Conservation (phyloP, 768 basidiomycete species). For the Wakefieldia striispora region DNA sequence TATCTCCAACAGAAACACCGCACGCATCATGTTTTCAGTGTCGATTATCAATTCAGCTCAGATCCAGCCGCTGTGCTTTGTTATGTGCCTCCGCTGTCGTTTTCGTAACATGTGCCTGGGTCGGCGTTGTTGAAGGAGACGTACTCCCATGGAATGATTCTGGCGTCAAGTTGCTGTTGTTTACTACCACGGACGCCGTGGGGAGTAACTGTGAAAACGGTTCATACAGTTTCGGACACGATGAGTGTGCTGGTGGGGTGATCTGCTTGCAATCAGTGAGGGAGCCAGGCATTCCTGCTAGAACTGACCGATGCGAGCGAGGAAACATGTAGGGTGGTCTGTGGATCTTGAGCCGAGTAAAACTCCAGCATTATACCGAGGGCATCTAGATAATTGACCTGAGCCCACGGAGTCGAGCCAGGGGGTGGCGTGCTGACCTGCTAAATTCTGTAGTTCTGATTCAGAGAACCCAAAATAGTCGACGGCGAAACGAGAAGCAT, state of each 20-base stretch:
- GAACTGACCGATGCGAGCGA: slow-evolving; percentile 50
- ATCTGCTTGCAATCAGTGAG: slow-evolving; percentile 38
- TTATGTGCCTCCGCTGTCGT: slow-evolving; percentile 12
- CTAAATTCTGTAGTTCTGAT: slow-evolving; percentile 52
- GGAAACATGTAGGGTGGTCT: slow-evolving; percentile 48
- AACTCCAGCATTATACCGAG: slow-evolving; percentile 69
- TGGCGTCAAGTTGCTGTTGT: slow-evolving; percentile 47
- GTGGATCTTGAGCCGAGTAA: slow-evolving; percentile 60
- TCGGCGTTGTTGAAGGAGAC: slow-evolving; percentile 42
- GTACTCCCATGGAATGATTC: slow-evolving; percentile 59
- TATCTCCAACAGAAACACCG: neutral
- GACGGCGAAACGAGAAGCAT: slow-evolving; percentile 63
- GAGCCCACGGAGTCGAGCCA: neutral
- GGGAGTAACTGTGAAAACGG: slow-evolving; percentile 36
- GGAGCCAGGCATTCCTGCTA: neutral
- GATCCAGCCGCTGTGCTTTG: slow-evolving; percentile 24
- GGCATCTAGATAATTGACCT: slow-evolving; percentile 45
- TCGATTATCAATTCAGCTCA: slow-evolving; percentile 25
- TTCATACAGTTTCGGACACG: slow-evolving; percentile 40
- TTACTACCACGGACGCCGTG: slow-evolving; percentile 25
- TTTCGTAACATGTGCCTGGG: slow-evolving; percentile 15
- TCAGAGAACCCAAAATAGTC: slow-evolving; percentile 66
- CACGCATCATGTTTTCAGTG: neutral
- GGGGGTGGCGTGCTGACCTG: slow-evolving; percentile 44
- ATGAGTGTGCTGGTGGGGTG: slow-evolving; percentile 43